These are phyloP conservation scores for Cyberlindnera suaveolens DNA, from an alignment of 805 yeast genomes.

Conservation along the genomic window DNA sequence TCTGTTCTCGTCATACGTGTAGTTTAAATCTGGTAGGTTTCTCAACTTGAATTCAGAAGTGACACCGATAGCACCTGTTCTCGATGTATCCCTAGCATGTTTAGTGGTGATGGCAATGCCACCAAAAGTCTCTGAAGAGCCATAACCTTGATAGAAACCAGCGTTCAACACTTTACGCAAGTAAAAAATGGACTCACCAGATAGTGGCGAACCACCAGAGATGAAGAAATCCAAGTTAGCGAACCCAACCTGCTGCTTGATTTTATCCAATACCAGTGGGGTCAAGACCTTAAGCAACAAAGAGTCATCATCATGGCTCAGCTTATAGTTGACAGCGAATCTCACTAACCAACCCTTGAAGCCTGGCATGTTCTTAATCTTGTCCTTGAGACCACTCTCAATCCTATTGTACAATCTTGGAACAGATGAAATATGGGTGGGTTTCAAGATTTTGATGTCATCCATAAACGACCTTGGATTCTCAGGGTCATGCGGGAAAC, in stretches of 20 bases:
- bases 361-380: conserved; percentile 38
- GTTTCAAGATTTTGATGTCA: conserved; percentile 50
- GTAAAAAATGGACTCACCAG: conserved; percentile 54
- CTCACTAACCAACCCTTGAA: conserved; percentile 36
- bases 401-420: conserved; percentile 60
- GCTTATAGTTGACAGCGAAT: conserved; percentile 36
- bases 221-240: conserved; percentile 34
- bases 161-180: conserved; percentile 55
- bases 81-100: conserved; percentile 43
- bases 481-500: conserved; percentile 50
- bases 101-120: conserved; percentile 43
- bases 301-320: conserved; percentile 32
- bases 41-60: conserved; percentile 52
- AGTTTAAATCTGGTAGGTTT: conserved; percentile 61
- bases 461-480: conserved; percentile 47
- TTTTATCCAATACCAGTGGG: conserved; percentile 33
- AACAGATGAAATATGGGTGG: conserved; percentile 48
- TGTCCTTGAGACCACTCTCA: conserved; percentile 53
- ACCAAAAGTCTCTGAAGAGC: conserved; percentile 67
- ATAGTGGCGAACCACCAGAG: conserved; percentile 68
- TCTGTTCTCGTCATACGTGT: conserved; percentile 35
- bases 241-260: conserved; percentile 42
- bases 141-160: conserved; percentile 66
- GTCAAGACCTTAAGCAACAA: conserved; percentile 30
- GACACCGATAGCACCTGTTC: conserved; percentile 52